These are phyloP conservation scores for Fomes fomentarius DNA, from an alignment of 1,284 basidiomycete species.

Conservation along the genomic window DNA sequence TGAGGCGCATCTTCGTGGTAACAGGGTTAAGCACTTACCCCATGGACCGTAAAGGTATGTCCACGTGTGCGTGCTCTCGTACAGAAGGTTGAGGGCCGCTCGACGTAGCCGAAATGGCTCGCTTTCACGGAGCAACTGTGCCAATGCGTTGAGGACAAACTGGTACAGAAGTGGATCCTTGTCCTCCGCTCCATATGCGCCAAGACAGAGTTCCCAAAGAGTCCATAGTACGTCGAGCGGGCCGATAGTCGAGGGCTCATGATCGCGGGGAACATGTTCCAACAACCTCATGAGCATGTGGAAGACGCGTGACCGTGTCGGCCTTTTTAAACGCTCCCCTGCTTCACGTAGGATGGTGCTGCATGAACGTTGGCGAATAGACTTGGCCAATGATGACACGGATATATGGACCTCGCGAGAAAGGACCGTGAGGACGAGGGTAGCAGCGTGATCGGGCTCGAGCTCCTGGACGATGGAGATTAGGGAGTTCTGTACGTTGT, in stretches of 20 bases:
- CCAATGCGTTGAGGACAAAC: slow-evolving; percentile 4
- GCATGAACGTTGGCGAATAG: slow-evolving; percentile 13
- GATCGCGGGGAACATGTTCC: slow-evolving; percentile 4
- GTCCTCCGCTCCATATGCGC: slow-evolving; percentile 1
- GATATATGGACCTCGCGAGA: slow-evolving; percentile 12
- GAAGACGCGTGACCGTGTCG: background rate
- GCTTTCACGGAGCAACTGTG: slow-evolving; percentile 2
- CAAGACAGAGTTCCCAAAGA: slow-evolving; percentile 13
- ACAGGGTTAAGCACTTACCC: slow-evolving; percentile 9
- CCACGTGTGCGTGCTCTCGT: slow-evolving; percentile 10
- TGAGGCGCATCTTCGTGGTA: too few species aligned
- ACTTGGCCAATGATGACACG: slow-evolving; percentile 1
- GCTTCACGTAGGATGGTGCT: slow-evolving; percentile 2
- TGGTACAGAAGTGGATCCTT: slow-evolving; percentile 1
- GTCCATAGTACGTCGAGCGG: slow-evolving; percentile 14
- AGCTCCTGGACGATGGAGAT: slow-evolving; percentile 17
- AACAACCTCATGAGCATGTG: slow-evolving; percentile 13
- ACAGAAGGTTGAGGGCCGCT: slow-evolving; percentile 15
- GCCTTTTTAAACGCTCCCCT: background rate
- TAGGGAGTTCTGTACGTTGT: slow-evolving; percentile 20
- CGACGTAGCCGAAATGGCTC: slow-evolving; percentile 18
- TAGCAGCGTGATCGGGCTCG: slow-evolving; percentile 9
- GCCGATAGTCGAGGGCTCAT: slow-evolving; percentile 3
- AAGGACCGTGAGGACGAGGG: slow-evolving; percentile 17
- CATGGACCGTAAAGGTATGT: slow-evolving; percentile 9